Evolutionary conservation across 768 basidiomycete genomes (phyloP), one percentile per base, ranked within the genome.

Genomic region (Tulasnella sp.): DNA sequence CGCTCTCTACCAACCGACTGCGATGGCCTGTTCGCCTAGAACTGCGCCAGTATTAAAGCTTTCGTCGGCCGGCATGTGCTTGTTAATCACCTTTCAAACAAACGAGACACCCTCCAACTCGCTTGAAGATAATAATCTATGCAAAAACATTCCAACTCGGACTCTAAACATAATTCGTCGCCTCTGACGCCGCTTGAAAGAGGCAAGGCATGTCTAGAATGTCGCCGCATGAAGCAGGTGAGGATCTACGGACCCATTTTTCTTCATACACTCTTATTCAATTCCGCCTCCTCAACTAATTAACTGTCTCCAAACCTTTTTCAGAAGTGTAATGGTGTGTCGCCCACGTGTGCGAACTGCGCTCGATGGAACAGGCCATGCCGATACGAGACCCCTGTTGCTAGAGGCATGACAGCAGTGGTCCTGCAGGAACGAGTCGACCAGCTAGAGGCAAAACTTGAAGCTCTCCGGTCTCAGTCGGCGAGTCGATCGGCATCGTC

Each of bases 401-500:
- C 75, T n/a, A 62, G 73, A 52, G 39, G 39, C 18, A 48, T 76
- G 36, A 19, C 34, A 19, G 39, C 75, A 27, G 56, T 39, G 18
- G 75, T 76, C 24, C 75, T 76, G 38, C 75, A 76, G 24, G 46
- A 76, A 52, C 44, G 75, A 48, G 38, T 76, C 24, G 44, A 76
- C 31, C 39, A 76, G 9, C 75, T 76, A 62, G 75, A 76, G 75
- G 52, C 36, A n/a, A 76, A 62, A 48, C 75, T 76, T 36, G 62
- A 68, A 68, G 62, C 62, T 36, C 62, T 68, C 62, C 62, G 62
- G 62, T 68, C 62, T 68, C 62, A 36, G 62, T 68, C 62, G 62
- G 62, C 34, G 62, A 68, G 62, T 68, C 62, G 31, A 68, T 68
- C 27, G 62, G n/a, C 4, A 27, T 2, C 62, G 34, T 27, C 34